Evolutionary conservation across 495 filamentous ascomycete species (phyloP).

Genomic region (Hyphodiscus hymeniophilus): DNA sequence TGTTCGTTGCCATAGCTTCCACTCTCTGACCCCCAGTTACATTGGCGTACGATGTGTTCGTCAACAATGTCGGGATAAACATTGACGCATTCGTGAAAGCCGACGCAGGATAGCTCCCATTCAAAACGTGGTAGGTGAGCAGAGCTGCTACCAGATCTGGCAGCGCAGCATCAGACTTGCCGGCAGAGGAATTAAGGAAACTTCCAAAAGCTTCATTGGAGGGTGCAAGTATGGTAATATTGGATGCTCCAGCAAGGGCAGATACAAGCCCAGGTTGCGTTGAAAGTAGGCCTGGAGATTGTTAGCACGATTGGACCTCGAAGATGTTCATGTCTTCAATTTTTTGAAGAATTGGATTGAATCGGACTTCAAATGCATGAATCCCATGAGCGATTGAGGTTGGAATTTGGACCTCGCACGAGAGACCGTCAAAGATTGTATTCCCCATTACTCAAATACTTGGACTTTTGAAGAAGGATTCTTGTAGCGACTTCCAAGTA

Average conservation of each 20-base stretch:
- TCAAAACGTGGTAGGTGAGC: constrained; percentile 56
- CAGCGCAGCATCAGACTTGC: constrained; percentile 23
- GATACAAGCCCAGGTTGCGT: constrained; percentile 31
- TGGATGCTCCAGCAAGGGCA: constrained; percentile 31
- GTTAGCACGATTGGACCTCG: not conserved
- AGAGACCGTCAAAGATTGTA: no score
- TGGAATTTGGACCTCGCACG: no score
- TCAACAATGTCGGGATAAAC: constrained; percentile 49
- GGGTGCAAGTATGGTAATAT: constrained; percentile 59
- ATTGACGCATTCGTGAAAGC: constrained; percentile 33
- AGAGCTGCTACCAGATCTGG: constrained; percentile 36
- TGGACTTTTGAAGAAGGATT: no score
- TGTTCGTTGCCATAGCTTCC: constrained; percentile 20
- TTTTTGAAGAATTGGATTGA: no score
- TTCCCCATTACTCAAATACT: no score
- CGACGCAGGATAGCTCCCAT: constrained; percentile 37
- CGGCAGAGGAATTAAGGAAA: constrained; percentile 26
- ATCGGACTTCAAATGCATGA: no score
- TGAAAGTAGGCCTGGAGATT: constrained; percentile 28
- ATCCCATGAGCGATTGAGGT: no score
- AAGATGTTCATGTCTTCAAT: no score
- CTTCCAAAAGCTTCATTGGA: constrained; percentile 46
- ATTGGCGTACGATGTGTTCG: constrained; percentile 35
- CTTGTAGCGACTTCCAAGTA: no score
- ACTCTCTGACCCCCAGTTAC: constrained; percentile 27